Conservation (phyloP, 2,329 filamentous ascomycete species). For the Aquanectria penicillioides region DNA sequence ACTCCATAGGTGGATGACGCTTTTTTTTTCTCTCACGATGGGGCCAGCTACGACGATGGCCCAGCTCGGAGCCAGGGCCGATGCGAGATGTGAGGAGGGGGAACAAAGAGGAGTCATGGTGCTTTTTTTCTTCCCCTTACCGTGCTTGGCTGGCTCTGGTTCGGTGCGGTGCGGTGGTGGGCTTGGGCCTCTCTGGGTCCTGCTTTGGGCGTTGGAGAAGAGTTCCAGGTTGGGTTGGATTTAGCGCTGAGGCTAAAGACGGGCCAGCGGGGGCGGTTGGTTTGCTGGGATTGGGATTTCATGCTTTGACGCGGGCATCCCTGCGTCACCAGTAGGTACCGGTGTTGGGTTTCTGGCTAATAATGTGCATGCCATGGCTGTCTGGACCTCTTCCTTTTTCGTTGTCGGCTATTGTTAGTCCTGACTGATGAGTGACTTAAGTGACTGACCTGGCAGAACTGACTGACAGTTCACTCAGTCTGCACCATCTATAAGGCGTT, state of each 20-base stretch:
- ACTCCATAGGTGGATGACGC: conserved; percentile 1
- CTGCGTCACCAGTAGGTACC: conserved; percentile 2
- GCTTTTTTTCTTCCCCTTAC: not conserved
- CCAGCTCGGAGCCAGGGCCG: conserved; percentile 18
- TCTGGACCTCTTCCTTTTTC: too few relatives aligned
- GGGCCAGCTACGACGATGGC: conserved; percentile 9
- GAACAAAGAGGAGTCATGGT: not conserved
- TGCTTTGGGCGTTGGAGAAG: conserved; percentile 4
- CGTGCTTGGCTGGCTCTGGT: not conserved
- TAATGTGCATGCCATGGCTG: too few relatives aligned
- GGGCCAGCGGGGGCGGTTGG: conserved; percentile 29
- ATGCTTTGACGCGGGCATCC: conserved; percentile 16
- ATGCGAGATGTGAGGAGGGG: too few relatives aligned
- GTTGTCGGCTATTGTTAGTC: too few relatives aligned
- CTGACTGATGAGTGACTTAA: too few relatives aligned
- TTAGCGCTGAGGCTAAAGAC: conserved; percentile 41
- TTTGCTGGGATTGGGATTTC: conserved; percentile 9
- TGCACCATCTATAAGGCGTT: too few relatives aligned
- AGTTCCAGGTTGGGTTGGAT: conserved; percentile 29
- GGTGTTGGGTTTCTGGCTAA: too few relatives aligned
- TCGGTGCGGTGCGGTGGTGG: too few relatives aligned
- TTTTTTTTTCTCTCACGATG: conserved; percentile 21
- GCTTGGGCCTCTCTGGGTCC: too few relatives aligned
- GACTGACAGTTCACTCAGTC: too few relatives aligned
- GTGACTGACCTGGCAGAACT: too few relatives aligned